Percentiles rank a stretch among this genome's conserved stretches.
Conservation (phyloP, 129 eudicot species). For the Artemisia tridentata region DNA sequence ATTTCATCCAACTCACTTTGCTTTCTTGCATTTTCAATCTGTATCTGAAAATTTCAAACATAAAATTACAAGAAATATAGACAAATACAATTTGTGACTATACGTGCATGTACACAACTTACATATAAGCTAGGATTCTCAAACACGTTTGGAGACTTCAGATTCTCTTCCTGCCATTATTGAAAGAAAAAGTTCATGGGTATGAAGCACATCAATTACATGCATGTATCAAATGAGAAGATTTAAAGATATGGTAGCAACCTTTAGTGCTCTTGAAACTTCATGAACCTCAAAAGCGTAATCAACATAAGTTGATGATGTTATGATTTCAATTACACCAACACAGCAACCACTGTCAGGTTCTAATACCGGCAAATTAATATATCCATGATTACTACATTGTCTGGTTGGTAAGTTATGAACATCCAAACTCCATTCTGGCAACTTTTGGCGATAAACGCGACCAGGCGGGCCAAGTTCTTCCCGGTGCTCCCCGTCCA, state of each 20-base stretch:
- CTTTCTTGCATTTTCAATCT: background rate
- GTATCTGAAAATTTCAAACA: background rate
- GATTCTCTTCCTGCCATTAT: constrained; percentile 16
- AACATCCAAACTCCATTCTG: constrained; percentile 14
- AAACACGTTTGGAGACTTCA: constrained; percentile 14
- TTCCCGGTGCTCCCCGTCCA: background rate
- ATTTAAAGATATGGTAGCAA: background rate
- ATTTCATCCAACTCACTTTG: constrained; percentile 1
- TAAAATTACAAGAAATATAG: background rate
- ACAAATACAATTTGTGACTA: background rate
- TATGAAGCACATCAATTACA: background rate
- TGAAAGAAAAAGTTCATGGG: background rate
- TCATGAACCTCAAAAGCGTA: constrained; percentile 20
- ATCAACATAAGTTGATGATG: constrained; percentile 22
- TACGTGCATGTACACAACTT: constrained; percentile 1
- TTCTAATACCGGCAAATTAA: constrained; percentile 18
- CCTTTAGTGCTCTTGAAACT: constrained; percentile 20
- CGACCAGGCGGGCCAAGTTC: constrained; percentile 5
- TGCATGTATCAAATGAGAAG: background rate
- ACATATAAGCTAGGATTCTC: constrained; percentile 13
- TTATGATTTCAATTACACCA: constrained; percentile 14
- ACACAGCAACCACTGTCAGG: constrained; percentile 10
- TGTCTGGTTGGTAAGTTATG: background rate
- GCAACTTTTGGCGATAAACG: constrained; percentile 10
- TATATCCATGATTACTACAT: background rate